phyloP scores from a whole-genome alignment of 768 basidiomycete species.

The Boletus reticulatus region DNA sequence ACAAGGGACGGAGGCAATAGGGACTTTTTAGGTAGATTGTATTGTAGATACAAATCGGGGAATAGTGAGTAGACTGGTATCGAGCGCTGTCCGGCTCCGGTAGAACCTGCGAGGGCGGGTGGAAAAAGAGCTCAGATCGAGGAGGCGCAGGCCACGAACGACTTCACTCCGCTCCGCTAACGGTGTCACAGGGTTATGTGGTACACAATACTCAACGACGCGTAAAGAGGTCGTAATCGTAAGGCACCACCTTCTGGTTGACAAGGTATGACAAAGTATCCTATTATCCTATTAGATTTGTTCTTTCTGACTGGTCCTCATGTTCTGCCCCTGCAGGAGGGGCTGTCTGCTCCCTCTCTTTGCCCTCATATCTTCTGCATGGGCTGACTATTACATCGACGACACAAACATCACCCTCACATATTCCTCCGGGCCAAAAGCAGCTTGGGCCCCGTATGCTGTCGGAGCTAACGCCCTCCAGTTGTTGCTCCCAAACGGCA shows the following conservation, averaged over 20 bases:
- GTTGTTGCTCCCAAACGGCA: slow-evolving; percentile 18
- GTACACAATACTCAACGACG: no score
- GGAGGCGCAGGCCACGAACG: no score
- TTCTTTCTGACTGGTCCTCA: background rate
- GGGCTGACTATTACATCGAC: slow-evolving; percentile 24
- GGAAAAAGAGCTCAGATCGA: no score
- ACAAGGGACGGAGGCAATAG: no score
- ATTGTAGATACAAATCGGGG: no score
- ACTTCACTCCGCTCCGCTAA: no score
- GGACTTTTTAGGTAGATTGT: no score
- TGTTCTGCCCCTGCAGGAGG: background rate
- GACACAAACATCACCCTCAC: slow-evolving; percentile 23
- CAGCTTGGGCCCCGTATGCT: slow-evolving; percentile 23
- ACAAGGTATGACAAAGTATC: background rate
- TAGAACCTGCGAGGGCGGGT: no score
- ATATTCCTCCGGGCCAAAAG: slow-evolving; percentile 23
- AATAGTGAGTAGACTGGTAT: no score
- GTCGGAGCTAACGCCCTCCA: slow-evolving; percentile 7
- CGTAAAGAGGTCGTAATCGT: background rate
- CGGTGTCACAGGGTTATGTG: no score
- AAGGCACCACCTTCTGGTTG: background rate
- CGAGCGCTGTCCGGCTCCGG: no score
- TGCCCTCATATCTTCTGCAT: slow-evolving; percentile 1
- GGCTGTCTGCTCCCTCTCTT: background rate
- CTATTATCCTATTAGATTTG: no score